Evolutionary conservation across 2,329 filamentous ascomycete genomes (phyloP).

Genomic region (Pezicula rhizophila): DNA sequence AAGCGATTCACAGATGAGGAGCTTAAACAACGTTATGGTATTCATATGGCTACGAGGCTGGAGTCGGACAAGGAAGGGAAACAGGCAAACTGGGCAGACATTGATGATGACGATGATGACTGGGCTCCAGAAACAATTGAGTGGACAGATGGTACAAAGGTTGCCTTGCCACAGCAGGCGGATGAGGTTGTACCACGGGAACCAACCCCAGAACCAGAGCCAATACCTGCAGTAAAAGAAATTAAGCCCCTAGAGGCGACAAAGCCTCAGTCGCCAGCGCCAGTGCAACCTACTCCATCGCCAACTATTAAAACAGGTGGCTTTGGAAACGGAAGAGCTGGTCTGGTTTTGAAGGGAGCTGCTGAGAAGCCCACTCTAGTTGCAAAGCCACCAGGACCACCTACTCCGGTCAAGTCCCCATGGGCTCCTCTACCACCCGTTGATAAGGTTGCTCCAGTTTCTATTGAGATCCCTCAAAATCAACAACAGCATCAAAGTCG

Average conservation of each 20-base stretch:
- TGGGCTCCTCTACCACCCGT: constrained; percentile 86
- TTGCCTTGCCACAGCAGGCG: constrained; percentile 56
- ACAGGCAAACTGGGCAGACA: constrained; percentile 83
- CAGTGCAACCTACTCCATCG: constrained; percentile 23
- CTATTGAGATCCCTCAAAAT: constrained; percentile 46
- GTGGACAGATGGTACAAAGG: constrained; percentile 85
- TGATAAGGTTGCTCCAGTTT: constrained; percentile 68
- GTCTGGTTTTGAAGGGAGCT: constrained; percentile 59
- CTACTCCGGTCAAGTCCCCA: constrained; percentile 76
- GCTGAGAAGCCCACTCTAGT: constrained; percentile 68
- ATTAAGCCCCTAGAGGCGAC: constrained; percentile 13
- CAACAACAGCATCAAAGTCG: constrained; percentile 39
- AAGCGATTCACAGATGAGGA: constrained; percentile 85
- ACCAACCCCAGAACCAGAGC: constrained; percentile 20
- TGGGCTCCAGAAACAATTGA: constrained; percentile 81
- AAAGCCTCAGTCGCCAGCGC: constrained; percentile 26
- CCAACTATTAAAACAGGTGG: constrained; percentile 23
- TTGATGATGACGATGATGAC: constrained; percentile 82
- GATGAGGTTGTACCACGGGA: constrained; percentile 38
- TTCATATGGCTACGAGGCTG: constrained; percentile 74
- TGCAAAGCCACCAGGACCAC: constrained; percentile 61
- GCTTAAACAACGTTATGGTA: constrained; percentile 75
- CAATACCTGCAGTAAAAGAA: constrained; percentile 22
- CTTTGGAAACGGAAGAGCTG: constrained; percentile 39
- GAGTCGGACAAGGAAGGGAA: constrained; percentile 69